Base-by-base conservation (phyloP, 805 yeast species). In the Maudiozyma serrabonitensis region DNA sequence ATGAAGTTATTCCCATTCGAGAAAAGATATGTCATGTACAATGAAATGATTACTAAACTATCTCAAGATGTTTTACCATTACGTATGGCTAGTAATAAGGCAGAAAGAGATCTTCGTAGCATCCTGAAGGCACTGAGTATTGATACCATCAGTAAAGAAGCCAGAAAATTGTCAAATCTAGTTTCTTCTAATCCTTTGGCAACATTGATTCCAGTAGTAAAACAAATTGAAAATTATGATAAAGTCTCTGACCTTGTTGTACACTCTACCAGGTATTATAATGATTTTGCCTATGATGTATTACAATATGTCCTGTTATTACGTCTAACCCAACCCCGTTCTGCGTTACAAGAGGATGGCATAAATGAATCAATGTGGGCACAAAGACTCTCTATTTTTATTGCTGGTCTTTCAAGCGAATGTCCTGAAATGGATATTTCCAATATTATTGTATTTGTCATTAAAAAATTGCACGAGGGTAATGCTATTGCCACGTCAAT, bases 161-260 rank as follows among this genome's bases (percentile, higher is more conserved):
- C 84, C 78, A 74, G 89, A 52, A 73, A 79, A 43, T 69, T 91
- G 23, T 84, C 95, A 0, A 81, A 82, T 54, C 72, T 87, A 12
- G 76, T 89, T 19, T 81, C 79, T 51, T 68, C 84, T 1, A 87
- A 87, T 62, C 97, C 98, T 1, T 62, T 89, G 18, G 84, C 95
- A 2, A 79, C 89, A 13, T 77, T 90, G 42, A 68, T 78, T 21
- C 82, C 86, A 0, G 75, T 87, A 43, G 72, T 90, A 11, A 79
- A 80, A 43, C 96, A 88, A 60, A 80, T 91, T 54, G 98, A 91
- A 65, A 87, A 93, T 69, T 91, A 91, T 62, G 95, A 85, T 60
- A 91, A 91, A 60, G 76, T 91, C 54, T 84, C 83, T 43, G 81
- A 79, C 38, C 71, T 91, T 50, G 80, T 91, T 6, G 89, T 87